Evolutionary conservation across 148 eudicot species (phyloP), one percentile per base, ranked within the genome.

Genomic region (Vaccinium corymbosum): DNA sequence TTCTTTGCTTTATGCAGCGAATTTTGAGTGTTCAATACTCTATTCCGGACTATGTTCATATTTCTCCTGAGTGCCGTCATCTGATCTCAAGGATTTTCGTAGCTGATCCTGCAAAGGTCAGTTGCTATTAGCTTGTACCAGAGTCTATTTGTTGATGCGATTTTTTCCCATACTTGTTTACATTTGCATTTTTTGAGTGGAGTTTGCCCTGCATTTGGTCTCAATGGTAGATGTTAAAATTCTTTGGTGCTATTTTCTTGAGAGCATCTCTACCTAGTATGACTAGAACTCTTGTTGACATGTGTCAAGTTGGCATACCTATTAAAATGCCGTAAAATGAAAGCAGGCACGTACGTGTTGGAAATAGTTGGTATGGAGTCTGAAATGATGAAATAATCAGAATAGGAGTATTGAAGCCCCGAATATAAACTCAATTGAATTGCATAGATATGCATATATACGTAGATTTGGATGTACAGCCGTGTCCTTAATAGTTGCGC

Each of bases 31-130:
- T 93, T 73, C 98, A 94, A 87, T 97, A 97, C 80, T 86, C 91
- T 7, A 91, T 94, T 86, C 99, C 99, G 17, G 97, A 94, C 25
- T 86, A 83, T 80, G 89, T 92, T 72, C 89, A 87, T 71, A 77
- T 94, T 86, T 92, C 98, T 70, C 92, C 75, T 68, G 99, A 94
- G 71, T 97, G 99, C 79, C 90, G 88, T 19, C 93, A 97, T 81
- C 93, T 97, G 32, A 93, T 97, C 83, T 94, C 99, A 42, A 91
- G 98, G 88, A 97, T 97, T 76, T 97, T 97, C 81, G 97, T 93
- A 72, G 91, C 52, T 66, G 99, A 97, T 84, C 98, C 99, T 78
- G 86, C 92, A 80, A 86, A 89, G 89, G 99, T 94, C 9, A 89
- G 98, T 68, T 68, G 32, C 73, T 68, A 68, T 27, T 68, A 27